These are phyloP conservation scores for Fraxinus anomala DNA, from an alignment of 257 asterid genomes.

Conservation along the genomic window DNA sequence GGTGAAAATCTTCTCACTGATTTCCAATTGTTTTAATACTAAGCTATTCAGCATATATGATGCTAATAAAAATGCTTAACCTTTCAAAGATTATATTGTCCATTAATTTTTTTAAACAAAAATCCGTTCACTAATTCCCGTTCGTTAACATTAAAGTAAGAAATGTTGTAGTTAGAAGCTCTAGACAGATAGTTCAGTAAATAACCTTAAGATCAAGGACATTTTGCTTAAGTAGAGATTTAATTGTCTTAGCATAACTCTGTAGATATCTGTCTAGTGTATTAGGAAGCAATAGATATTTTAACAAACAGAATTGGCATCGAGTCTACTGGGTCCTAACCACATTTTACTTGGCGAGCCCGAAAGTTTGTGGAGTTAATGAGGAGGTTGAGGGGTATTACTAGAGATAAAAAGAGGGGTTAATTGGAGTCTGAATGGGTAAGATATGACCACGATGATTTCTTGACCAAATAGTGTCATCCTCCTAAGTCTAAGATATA, in stretches of 20 bases:
- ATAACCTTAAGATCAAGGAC: neutral
- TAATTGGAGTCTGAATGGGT: neutral
- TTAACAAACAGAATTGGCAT: neutral
- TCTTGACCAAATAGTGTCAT: neutral
- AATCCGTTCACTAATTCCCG: neutral
- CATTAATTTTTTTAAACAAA: neutral
- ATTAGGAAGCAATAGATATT: neutral
- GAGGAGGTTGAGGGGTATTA: neutral
- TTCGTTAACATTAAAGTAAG: neutral
- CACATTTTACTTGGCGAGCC: neutral
- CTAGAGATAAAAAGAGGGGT: neutral
- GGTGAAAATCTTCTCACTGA: constrained; percentile 32
- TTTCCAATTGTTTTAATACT: neutral
- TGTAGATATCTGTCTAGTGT: neutral
- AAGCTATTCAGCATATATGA: neutral
- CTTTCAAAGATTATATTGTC: neutral
- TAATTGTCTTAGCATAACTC: too few relatives aligned
- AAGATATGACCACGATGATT: neutral
- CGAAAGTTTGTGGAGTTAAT: neutral
- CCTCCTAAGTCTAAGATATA: neutral
- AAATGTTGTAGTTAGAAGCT: neutral
- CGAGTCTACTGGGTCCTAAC: neutral
- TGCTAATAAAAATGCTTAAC: neutral
- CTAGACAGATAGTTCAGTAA: neutral
- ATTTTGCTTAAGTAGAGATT: neutral